Percentiles rank a stretch among this genome's conserved stretches.
Evolutionary conservation across 768 basidiomycete genomes (phyloP).

Genomic region (Amyloporia xantha): DNA sequence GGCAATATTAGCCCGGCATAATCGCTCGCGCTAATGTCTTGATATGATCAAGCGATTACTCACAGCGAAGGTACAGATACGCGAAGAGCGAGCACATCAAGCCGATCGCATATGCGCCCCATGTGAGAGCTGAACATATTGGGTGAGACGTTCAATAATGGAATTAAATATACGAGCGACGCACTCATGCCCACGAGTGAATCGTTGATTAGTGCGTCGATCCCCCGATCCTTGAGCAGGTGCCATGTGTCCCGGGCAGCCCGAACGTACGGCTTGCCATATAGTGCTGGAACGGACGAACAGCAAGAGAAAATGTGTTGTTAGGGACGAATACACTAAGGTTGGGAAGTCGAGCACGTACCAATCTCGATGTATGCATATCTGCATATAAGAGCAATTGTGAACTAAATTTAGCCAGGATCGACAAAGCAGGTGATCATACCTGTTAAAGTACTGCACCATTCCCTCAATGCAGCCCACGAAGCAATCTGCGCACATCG

Average conservation of each 20-base stretch:
- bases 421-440: slow-evolving; percentile 9
- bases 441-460: slow-evolving; percentile 79
- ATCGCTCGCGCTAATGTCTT: too few species aligned
- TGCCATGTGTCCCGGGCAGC: slow-evolving; percentile 85
- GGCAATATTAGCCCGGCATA: slow-evolving; percentile 5
- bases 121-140: slow-evolving; percentile 48
- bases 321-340: too few species aligned
- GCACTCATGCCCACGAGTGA: slow-evolving; percentile 73
- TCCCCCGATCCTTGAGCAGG: slow-evolving; percentile 68
- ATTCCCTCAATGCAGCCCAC: slow-evolving; percentile 62
- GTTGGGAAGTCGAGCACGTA: too few species aligned
- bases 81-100: slow-evolving; percentile 67
- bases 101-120: slow-evolving; percentile 79
- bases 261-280: slow-evolving; percentile 75
- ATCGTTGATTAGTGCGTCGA: slow-evolving; percentile 80
- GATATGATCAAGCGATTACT: slow-evolving; percentile 20
- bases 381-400: slow-evolving; percentile 26
- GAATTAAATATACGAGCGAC: slow-evolving; percentile 18
- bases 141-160: slow-evolving; percentile 3
- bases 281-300: slow-evolving; percentile 46
- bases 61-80: slow-evolving; percentile 70
- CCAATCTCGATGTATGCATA: slow-evolving; percentile 83
- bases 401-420: neutral
- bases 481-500: slow-evolving; percentile 75
- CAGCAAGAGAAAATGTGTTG: too few species aligned